phyloP scores from a whole-genome alignment of 192 early-diverging fungal genomes.

The Piromyces sp. region DNA sequence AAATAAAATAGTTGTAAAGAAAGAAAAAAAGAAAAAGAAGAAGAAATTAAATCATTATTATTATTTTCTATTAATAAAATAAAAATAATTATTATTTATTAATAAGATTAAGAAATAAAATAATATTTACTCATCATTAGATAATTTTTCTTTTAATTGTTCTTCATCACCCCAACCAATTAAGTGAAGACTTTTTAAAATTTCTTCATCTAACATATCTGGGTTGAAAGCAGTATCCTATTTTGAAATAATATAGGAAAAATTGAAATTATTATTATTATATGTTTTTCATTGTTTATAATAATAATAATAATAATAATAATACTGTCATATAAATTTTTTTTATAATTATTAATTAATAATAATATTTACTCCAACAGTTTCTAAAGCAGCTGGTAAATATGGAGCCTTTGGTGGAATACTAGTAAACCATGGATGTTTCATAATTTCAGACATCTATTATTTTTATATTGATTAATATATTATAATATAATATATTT shows the following conservation, averaged over 20 bases:
- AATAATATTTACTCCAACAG: slow-evolving; percentile 1
- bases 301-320: too few relatives aligned
- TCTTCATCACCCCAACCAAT: slow-evolving; percentile 29
- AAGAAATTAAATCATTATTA: too few relatives aligned
- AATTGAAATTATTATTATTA: slow-evolving; percentile 4
- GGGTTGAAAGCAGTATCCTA: background rate
- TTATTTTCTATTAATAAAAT: too few relatives aligned
- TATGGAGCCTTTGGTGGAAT: slow-evolving; percentile 1
- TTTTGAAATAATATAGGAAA: too few relatives aligned
- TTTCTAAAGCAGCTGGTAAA: background rate
- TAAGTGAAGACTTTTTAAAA: slow-evolving; percentile 18
- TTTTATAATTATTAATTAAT: too few relatives aligned
- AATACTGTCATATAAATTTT: too few relatives aligned
- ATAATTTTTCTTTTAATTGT: slow-evolving; percentile 8
- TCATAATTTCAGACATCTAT: slow-evolving; percentile 27
- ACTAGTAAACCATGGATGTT: slow-evolving; percentile 39
- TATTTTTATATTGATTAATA: background rate
- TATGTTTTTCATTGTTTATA: background rate
- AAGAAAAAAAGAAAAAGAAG: too few relatives aligned
- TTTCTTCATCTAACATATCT: slow-evolving; percentile 17
- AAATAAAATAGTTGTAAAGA: too few relatives aligned
- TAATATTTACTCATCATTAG: slow-evolving; percentile 6
- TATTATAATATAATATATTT: too few relatives aligned
- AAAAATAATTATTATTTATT: too few relatives aligned
- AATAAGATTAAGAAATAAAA: too few relatives aligned